Conservation (phyloP, 768 basidiomycete species). For the Omphalotus guepiniiformis region DNA sequence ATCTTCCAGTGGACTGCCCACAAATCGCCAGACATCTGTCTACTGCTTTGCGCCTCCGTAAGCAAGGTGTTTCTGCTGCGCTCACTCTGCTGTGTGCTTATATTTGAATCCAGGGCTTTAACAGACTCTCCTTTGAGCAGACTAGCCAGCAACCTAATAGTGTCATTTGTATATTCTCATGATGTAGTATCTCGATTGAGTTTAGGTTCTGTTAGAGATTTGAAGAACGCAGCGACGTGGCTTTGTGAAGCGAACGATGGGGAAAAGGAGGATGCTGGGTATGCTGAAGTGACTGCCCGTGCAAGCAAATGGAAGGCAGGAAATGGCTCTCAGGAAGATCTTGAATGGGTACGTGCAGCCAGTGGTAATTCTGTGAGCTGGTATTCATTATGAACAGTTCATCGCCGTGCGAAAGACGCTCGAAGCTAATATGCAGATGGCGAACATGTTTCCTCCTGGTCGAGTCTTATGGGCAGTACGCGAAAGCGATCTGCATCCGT, state of each 20-base stretch:
- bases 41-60: conserved; percentile 83
- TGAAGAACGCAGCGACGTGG: conserved; percentile 72
- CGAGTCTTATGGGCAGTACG: conserved; percentile 77
- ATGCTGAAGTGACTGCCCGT: conserved; percentile 37
- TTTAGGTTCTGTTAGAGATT: conserved; percentile 71
- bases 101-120: conserved; percentile 43
- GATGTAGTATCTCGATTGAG: conserved; percentile 79
- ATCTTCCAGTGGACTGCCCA: conserved; percentile 65
- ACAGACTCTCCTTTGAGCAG: conserved; percentile 56
- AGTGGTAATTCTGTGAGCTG: not conserved
- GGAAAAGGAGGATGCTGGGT: conserved; percentile 48
- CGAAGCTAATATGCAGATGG: conserved; percentile 78
- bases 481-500: conserved; percentile 62
- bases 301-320: conserved; percentile 63
- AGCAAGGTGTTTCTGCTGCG: conserved; percentile 24
- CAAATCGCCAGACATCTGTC: conserved; percentile 60
- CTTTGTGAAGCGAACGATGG: conserved; percentile 61
- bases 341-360: conserved; percentile 46
- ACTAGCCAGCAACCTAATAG: conserved; percentile 59
- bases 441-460: conserved; percentile 72
- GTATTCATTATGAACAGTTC: conserved; percentile 42
- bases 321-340: conserved; percentile 47
- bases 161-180: conserved; percentile 79
- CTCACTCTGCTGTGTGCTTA: conserved; percentile 1
- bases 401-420: conserved; percentile 77